A percentile compares a stretch with the other conserved stretches of the same genome.
Conservation (phyloP, 768 basidiomycete genomes). For the Sistotremastrum suecicum region DNA sequence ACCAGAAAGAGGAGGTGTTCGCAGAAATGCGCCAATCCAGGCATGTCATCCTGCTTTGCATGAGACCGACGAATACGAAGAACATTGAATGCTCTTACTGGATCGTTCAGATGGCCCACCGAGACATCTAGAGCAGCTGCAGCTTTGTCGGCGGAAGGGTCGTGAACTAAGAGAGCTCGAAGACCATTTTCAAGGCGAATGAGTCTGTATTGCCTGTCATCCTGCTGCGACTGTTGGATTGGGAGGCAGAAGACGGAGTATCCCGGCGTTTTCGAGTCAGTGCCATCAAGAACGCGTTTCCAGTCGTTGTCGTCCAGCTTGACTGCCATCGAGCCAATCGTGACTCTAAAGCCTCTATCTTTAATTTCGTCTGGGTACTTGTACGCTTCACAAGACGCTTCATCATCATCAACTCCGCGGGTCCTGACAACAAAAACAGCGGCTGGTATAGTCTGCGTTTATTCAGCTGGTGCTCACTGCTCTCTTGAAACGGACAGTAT, state of each 20-base stretch:
- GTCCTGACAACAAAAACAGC: too few relatives aligned
- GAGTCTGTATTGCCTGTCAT: conserved; percentile 26
- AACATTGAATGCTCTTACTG: conserved; percentile 13
- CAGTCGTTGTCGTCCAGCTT: too few relatives aligned
- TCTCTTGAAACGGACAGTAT: too few relatives aligned
- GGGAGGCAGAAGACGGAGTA: conserved; percentile 14
- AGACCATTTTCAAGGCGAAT: conserved; percentile 35
- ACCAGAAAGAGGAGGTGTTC: conserved; percentile 97
- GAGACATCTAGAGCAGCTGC: conserved; percentile 36
- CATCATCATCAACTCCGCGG: too few relatives aligned
- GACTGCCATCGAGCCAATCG: too few relatives aligned
- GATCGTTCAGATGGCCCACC: conserved; percentile 37
- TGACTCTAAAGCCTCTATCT: too few relatives aligned
- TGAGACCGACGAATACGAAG: neutral
- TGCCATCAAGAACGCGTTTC: too few relatives aligned
- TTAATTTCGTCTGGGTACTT: too few relatives aligned
- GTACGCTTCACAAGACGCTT: too few relatives aligned
- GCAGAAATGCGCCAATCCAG: conserved; percentile 88
- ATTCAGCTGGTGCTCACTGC: too few relatives aligned
- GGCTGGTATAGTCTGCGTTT: too few relatives aligned
- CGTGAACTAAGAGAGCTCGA: conserved; percentile 33
- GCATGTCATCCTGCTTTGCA: conserved; percentile 58
- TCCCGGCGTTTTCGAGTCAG: too few relatives aligned
- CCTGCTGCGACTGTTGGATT: conserved; percentile 21
- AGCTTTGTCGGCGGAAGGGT: conserved; percentile 34